Conservation (phyloP, 768 basidiomycete genomes). For the Phlebiopsis flavidoalba region DNA sequence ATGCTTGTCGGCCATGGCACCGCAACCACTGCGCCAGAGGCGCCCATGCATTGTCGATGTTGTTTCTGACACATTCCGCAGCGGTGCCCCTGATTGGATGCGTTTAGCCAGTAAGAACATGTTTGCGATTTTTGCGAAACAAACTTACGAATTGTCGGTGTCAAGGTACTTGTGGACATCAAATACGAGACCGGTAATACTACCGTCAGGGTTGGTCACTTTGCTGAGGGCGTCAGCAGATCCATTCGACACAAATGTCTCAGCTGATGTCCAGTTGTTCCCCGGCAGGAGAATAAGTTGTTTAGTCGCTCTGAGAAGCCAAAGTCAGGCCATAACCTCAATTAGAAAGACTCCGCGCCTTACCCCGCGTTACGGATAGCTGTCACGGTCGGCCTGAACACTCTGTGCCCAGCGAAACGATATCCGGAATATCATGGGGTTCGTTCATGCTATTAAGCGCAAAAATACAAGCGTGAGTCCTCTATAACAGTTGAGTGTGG, state of each 20-base stretch:
- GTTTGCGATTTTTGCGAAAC: not conserved
- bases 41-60: slow-evolving; percentile 41
- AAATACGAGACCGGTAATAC: slow-evolving; percentile 42
- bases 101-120: not conserved
- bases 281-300: slow-evolving; percentile 59
- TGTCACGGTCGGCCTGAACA: slow-evolving; percentile 56
- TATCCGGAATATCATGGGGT: slow-evolving; percentile 52
- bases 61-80: slow-evolving; percentile 48
- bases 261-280: slow-evolving; percentile 50
- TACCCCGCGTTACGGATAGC: slow-evolving; percentile 54
- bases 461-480: not conserved
- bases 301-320: slow-evolving; percentile 35
- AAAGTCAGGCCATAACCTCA: not conserved
- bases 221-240: slow-evolving; percentile 42
- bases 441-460: slow-evolving; percentile 48
- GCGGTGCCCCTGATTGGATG: slow-evolving; percentile 28
- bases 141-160: slow-evolving; percentile 36
- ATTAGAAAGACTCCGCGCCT: not conserved
- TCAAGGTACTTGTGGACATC: slow-evolving; percentile 66
- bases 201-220: slow-evolving; percentile 43
- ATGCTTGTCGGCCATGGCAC: slow-evolving; percentile 43
- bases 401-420: slow-evolving; percentile 43
- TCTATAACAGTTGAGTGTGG: not conserved
- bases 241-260: slow-evolving; percentile 44
- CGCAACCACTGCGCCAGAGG: slow-evolving; percentile 47